These are phyloP conservation scores for Diplotaxis tenuifolia DNA, from an alignment of 345 rosid species.

Conservation along the genomic window DNA sequence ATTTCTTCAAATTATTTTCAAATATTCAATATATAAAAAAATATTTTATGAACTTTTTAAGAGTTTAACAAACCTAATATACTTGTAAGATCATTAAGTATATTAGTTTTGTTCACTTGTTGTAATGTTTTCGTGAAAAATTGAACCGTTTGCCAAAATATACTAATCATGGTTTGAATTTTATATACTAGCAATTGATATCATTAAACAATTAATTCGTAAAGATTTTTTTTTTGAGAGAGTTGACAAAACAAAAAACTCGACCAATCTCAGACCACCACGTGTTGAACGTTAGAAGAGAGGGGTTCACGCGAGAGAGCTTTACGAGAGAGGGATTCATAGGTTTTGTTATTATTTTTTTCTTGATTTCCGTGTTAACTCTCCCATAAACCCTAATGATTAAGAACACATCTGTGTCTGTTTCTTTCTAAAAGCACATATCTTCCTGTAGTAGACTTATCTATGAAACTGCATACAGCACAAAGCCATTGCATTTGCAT, in stretches of 20 bases:
- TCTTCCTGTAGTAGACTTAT: background rate
- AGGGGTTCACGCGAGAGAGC: no score
- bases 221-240: background rate
- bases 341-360: no score
- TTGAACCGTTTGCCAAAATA: background rate
- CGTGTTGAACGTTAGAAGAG: no score
- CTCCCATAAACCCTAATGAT: no score
- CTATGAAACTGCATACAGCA: background rate
- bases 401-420: background rate
- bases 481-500: constrained; percentile 26
- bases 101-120: background rate
- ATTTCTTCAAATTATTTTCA: no score
- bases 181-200: background rate
- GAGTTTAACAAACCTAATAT: no score
- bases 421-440: background rate
- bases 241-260: background rate
- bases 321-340: no score
- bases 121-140: background rate
- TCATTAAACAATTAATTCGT: background rate
- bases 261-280: no score
- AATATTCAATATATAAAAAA: background rate
- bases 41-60: no score
- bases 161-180: background rate
- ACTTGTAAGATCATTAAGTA: background rate
- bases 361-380: no score